Base-by-base conservation (phyloP, 78 protist genomes). In the Salpingoeca rosetta region DNA sequence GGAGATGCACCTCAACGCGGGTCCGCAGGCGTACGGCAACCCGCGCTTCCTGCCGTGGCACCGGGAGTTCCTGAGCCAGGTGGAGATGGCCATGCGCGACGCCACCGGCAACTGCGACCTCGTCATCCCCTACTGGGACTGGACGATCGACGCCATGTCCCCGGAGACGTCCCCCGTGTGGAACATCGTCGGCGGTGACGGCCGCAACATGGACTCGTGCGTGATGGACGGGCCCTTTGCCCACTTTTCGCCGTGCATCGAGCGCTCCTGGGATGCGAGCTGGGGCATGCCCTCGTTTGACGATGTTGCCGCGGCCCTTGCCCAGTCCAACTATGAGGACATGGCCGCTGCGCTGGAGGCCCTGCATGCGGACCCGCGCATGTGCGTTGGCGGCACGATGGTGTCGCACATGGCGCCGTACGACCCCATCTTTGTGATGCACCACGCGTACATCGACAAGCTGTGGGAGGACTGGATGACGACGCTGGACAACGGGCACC, bases 121-220 rank as follows among this genome's bases (percentile, higher is more conserved):
- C 17, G 37, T 41, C 43, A 38, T 76, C 38, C 80, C 80, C 3
- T 76, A 76, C 40, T 76, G 80, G 80, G 80, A 76, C 80, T 76
- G 80, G 80, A 12, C 39, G 22, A 35, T 76, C 39, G 39, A 35
- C 3, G 12, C 80, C 39, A 37, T 26, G 2, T 37, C 38, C 24
- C 80, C 35, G 22, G 12, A 10, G 1, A 3, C 80, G 3, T 12
- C 80, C 2, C 24, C 44, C 65, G 65, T 51, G 17, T 51, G 65
- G 65, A 22, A 22, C 31, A 17, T 17, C 65, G 27, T 76, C 27
- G 24, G 12, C 37, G 1, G 43, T 24, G 1, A 76, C 12, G 77
- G 36, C 40, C 38, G 38, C 27, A 7, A 26, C 80, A 12, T 1
- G 11, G 37, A 35, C 80, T 11, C 38, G 27, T 35, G 80, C 80